Base-by-base conservation (phyloP, 306 rosid genomes). In the Begonia masoniana region DNA sequence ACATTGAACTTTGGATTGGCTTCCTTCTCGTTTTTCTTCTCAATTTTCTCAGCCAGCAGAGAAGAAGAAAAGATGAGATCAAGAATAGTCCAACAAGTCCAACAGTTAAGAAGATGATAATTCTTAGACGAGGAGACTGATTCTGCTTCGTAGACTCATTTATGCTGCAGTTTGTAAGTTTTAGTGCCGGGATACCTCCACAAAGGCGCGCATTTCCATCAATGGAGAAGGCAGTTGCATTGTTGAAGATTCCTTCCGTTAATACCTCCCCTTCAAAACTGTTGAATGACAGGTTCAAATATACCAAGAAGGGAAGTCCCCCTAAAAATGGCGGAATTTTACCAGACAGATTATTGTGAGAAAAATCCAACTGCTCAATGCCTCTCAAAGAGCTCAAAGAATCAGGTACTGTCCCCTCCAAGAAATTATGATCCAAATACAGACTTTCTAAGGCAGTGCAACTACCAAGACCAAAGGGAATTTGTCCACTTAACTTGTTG, bases 201-300 rank as follows among this genome's bases (percentile, higher is more conserved):
- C 67, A 65, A 45, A 59, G 64, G 12, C n/a, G 45, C 9, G 2
- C 23, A 13, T 71, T 66, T 56, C 64, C 76, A 0, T 13, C 0
- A 10, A 71, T 0, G 5, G 54, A 56, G 7, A 71, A 14, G 0
- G 39, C 62, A 39, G 48, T 60, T 50, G 13, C 5, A n/a, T 64
- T 73, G 2, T 0, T 24, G 48, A 73, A 68, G 11, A 73, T n/a
- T 12, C 68, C 74, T 41, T n/a, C 3, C 1, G 2, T 52, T 1
- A 67, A 68, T 9, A 73, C 43, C 15, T 65, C 61, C 6, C 68
- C 78, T 56, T 71, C 62, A 3, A 73, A 43, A 11, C 60, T 17
- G 41, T 73, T 73, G 17, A 47, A 60, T 1, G 78, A 73, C 1
- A 73, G 45, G 45, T 73, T 36, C 31, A 68, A 42, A 21, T 15